Evolutionary conservation across 179 eudicot genomes (phyloP).

Genomic region (Sideroxylon spinosum): DNA sequence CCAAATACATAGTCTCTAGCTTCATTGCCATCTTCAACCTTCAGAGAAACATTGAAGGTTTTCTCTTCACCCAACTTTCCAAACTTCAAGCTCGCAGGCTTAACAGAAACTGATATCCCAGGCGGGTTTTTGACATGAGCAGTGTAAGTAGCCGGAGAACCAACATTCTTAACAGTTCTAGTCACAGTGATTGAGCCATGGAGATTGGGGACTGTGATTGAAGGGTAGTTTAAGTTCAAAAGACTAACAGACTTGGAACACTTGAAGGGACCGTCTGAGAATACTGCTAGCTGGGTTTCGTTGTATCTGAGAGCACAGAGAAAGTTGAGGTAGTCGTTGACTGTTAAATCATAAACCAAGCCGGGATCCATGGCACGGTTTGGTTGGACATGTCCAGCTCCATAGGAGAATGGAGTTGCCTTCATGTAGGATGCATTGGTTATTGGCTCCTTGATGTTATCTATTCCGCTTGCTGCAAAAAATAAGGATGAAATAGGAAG

Average conservation of each 20-base stretch:
- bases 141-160: constrained; percentile 51
- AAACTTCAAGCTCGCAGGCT: constrained; percentile 49
- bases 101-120: constrained; percentile 41
- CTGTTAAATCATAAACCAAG: constrained; percentile 57
- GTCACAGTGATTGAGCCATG: constrained; percentile 45
- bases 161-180: constrained; percentile 71
- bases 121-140: constrained; percentile 37
- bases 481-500: neutral
- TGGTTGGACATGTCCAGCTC: constrained; percentile 65
- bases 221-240: constrained; percentile 67
- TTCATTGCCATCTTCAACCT: constrained; percentile 23
- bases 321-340: constrained; percentile 58
- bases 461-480: constrained; percentile 46
- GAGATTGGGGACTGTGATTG: constrained; percentile 67
- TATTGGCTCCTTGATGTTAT: constrained; percentile 44
- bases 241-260: constrained; percentile 44
- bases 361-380: constrained; percentile 81
- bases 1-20: constrained; percentile 65
- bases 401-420: constrained; percentile 54
- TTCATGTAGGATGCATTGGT: constrained; percentile 8
- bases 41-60: constrained; percentile 42
- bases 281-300: constrained; percentile 33
- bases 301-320: constrained; percentile 56
- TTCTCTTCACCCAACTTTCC: constrained; percentile 47
- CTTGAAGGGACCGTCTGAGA: constrained; percentile 29